Percentiles rank a stretch among this genome's conserved stretches.
Evolutionary conservation across 1,284 basidiomycete genomes (phyloP).

Genomic region (Tetrapyrgos nigripes): DNA sequence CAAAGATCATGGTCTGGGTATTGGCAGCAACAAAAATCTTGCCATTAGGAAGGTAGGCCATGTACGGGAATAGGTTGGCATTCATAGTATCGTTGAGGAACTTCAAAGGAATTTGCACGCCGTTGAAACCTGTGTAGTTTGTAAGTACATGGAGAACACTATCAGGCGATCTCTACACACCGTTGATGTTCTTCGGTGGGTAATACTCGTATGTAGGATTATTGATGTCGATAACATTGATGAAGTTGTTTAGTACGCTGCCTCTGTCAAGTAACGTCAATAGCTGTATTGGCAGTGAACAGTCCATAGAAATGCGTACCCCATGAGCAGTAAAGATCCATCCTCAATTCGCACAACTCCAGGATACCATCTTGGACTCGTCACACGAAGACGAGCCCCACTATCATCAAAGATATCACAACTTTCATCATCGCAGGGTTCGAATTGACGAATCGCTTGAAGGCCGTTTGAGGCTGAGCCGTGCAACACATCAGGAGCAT

Average conservation of each 20-base stretch:
- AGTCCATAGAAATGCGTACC: constrained; percentile 44
- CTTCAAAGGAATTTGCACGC: constrained; percentile 18
- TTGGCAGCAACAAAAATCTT: constrained; percentile 58
- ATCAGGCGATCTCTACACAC: constrained; percentile 25
- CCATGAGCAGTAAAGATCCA: constrained; percentile 16
- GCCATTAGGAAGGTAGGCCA: constrained; percentile 37
- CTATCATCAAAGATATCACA: constrained; percentile 13
- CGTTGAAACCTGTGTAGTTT: constrained; percentile 38
- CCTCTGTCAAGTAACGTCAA: constrained; percentile 50
- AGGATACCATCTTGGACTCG: constrained; percentile 39
- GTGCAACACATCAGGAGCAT: neutral
- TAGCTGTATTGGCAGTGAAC: constrained; percentile 8
- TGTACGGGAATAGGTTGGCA: neutral
- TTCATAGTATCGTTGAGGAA: constrained; percentile 54
- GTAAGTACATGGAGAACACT: neutral
- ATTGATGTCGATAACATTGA: constrained; percentile 32
- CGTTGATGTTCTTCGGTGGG: constrained; percentile 45
- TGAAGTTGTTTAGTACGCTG: constrained; percentile 82
- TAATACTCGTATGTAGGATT: constrained; percentile 42
- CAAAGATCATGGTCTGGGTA: constrained; percentile 55
- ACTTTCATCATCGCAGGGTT: neutral
- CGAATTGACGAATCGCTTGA: constrained; percentile 34
- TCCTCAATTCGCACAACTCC: neutral
- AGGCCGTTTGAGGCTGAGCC: constrained; percentile 24
- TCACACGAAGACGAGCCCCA: constrained; percentile 32